A percentile compares a stretch with the other conserved stretches of the same genome.
Evolutionary conservation across 2,329 filamentous ascomycete genomes (phyloP).

Genomic region (Paracamarosporium sp.): DNA sequence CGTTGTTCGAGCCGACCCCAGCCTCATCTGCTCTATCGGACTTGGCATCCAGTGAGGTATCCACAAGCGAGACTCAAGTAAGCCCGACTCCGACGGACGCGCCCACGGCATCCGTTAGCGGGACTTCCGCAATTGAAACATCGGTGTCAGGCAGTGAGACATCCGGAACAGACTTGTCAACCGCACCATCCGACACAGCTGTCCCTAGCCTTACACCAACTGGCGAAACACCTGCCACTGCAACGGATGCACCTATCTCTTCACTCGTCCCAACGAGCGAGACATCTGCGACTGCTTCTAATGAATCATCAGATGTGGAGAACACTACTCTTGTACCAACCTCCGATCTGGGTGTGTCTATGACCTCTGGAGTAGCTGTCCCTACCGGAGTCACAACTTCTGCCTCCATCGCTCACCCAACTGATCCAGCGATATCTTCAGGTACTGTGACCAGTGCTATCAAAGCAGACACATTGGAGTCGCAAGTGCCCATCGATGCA

Average conservation of each 20-base stretch:
- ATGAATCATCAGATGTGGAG: neutral
- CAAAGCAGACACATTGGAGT: slow-evolving; percentile 3
- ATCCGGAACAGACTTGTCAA: neutral
- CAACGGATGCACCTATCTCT: neutral
- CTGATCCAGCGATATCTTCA: neutral
- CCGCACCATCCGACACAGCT: neutral
- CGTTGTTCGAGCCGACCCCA: slow-evolving; percentile 6
- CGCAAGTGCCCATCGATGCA: neutral
- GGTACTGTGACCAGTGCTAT: neutral
- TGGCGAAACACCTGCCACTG: neutral
- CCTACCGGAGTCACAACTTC: neutral
- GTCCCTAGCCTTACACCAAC: neutral
- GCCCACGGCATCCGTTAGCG: neutral
- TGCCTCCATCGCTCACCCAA: neutral
- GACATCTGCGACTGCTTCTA: neutral
- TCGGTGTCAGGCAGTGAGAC: neutral
- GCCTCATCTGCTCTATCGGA: slow-evolving; percentile 6
- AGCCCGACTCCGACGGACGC: slow-evolving; percentile 9
- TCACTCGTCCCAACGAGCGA: neutral
- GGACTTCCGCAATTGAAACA: neutral
- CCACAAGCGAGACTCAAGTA: slow-evolving; percentile 15
- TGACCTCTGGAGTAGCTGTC: slow-evolving; percentile 3
- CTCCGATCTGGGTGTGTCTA: slow-evolving; percentile 1
- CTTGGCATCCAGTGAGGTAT: slow-evolving; percentile 11
- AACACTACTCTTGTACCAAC: neutral